These are phyloP conservation scores for Dendrobium officinale DNA, from an alignment of 106 monocot species.

Conservation along the genomic window DNA sequence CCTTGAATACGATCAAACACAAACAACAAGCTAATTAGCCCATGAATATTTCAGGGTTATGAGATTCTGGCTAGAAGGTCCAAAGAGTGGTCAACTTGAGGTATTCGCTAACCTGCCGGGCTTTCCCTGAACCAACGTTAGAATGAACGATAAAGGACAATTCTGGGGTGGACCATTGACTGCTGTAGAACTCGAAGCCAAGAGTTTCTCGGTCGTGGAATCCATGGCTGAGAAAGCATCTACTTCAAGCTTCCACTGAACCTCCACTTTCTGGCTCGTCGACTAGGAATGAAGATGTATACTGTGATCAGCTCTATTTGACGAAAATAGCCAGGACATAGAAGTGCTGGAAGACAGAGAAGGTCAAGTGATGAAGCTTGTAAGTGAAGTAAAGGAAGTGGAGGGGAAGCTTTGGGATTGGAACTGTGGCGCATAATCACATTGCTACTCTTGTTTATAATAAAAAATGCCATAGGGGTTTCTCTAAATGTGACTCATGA, in stretches of 20 bases:
- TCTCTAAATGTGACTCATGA: background rate
- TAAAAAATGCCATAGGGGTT: background rate
- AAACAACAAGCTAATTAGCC: background rate
- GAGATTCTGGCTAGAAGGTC: constrained; percentile 78
- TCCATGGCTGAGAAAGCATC: constrained; percentile 68
- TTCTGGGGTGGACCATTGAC: constrained; percentile 94
- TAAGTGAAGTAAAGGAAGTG: constrained; percentile 81
- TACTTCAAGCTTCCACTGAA: constrained; percentile 80
- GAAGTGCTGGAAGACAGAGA: constrained; percentile 66
- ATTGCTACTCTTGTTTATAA: constrained; percentile 41
- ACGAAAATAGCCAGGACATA: constrained; percentile 35
- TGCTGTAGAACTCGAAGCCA: constrained; percentile 64
- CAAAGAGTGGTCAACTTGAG: constrained; percentile 39
- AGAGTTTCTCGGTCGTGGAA: constrained; percentile 52
- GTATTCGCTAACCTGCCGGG: constrained; percentile 78
- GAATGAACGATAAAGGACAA: constrained; percentile 52
- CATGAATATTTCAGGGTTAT: constrained; percentile 42
- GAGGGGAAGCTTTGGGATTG: constrained; percentile 85
- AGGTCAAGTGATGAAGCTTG: constrained; percentile 69
- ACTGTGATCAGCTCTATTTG: constrained; percentile 53
- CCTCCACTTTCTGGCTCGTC: constrained; percentile 36
- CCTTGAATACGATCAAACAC: too few species aligned
- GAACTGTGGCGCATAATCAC: constrained; percentile 88
- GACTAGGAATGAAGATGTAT: constrained; percentile 61
- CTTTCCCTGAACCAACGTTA: constrained; percentile 86